Evolutionary conservation across 805 yeast species (phyloP).

Genomic region (Metschnikowia matae): DNA sequence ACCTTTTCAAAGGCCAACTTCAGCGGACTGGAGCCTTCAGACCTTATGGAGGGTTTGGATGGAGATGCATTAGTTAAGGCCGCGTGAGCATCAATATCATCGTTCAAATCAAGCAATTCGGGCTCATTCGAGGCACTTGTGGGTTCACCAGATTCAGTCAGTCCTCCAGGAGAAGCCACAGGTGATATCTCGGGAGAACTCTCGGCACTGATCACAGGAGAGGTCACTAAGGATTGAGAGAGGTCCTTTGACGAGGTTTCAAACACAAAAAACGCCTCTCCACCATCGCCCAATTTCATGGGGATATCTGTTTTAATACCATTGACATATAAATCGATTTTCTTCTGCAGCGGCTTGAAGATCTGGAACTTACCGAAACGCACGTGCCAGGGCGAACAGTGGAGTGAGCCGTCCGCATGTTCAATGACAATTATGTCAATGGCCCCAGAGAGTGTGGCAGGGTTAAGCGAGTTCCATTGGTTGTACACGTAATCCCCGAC

Average conservation of each 20-base stretch:
- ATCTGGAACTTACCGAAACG: conserved; percentile 93
- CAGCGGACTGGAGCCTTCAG: conserved; percentile 10
- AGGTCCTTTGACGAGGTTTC: conserved; percentile 65
- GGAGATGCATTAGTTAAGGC: conserved; percentile 18
- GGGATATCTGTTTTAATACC: conserved; percentile 78
- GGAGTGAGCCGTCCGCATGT: conserved; percentile 73
- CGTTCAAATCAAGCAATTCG: conserved; percentile 35
- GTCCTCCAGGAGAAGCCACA: conserved; percentile 15
- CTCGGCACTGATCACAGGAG: conserved; percentile 73
- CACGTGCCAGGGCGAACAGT: conserved; percentile 95
- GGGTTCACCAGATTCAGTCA: background rate
- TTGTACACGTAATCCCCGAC: conserved; percentile 93
- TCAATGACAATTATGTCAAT: conserved; percentile 94
- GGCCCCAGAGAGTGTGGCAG: conserved; percentile 94
- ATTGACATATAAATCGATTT: conserved; percentile 84
- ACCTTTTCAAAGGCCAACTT: conserved; percentile 53
- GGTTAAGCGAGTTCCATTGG: conserved; percentile 96
- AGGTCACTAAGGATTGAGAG: conserved; percentile 75
- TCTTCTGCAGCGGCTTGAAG: conserved; percentile 90
- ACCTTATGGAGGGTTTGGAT: conserved; percentile 19
- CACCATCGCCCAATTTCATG: conserved; percentile 96
- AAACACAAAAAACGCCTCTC: conserved; percentile 96
- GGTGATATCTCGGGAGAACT: conserved; percentile 54
- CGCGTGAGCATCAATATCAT: conserved; percentile 31
- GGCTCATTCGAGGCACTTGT: conserved; percentile 20